Evolutionary conservation across 495 filamentous ascomycete genomes (phyloP).

Genomic region (Aspergillus ellipticus): DNA sequence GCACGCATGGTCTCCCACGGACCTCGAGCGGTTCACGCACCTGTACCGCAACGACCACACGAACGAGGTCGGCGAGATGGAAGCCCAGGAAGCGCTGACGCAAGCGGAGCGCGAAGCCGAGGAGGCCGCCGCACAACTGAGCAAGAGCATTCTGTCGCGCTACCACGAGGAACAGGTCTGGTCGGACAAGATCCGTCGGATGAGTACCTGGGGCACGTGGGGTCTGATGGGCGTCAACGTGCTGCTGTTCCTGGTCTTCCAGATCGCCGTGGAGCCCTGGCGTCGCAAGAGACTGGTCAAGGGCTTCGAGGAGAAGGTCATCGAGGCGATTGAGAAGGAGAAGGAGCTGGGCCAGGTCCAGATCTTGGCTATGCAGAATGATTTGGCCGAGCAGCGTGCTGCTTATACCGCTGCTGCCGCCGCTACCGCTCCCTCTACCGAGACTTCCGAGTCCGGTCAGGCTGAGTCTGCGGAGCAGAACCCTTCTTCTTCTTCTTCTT

Average conservation of each 20-base stretch:
- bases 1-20: slow-evolving; percentile 79
- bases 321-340: slow-evolving; percentile 76
- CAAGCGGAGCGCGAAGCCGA: slow-evolving; percentile 73
- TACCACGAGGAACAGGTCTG: slow-evolving; percentile 99
- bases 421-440: not conserved
- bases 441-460: not conserved
- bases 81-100: slow-evolving; percentile 66
- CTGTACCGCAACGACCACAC: slow-evolving; percentile 90
- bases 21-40: slow-evolving; percentile 91
- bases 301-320: slow-evolving; percentile 75
- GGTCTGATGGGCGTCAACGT: slow-evolving; percentile 97
- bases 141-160: slow-evolving; percentile 73
- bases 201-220: slow-evolving; percentile 98
- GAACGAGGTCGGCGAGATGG: slow-evolving; percentile 83
- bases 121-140: slow-evolving; percentile 67
- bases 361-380: slow-evolving; percentile 1
- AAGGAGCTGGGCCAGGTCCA: slow-evolving; percentile 33
- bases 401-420: not conserved
- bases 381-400: slow-evolving; percentile 6
- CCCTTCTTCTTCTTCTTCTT: not conserved
- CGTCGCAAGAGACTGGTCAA: slow-evolving; percentile 71
- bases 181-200: slow-evolving; percentile 93
- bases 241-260: slow-evolving; percentile 79
- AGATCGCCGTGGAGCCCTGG: slow-evolving; percentile 95
- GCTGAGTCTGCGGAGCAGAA: not conserved